A percentile compares a stretch with the other conserved stretches of the same genome.
Evolutionary conservation across 1,284 basidiomycete species (phyloP).

Genomic region (Papiliotrema laurentii): DNA sequence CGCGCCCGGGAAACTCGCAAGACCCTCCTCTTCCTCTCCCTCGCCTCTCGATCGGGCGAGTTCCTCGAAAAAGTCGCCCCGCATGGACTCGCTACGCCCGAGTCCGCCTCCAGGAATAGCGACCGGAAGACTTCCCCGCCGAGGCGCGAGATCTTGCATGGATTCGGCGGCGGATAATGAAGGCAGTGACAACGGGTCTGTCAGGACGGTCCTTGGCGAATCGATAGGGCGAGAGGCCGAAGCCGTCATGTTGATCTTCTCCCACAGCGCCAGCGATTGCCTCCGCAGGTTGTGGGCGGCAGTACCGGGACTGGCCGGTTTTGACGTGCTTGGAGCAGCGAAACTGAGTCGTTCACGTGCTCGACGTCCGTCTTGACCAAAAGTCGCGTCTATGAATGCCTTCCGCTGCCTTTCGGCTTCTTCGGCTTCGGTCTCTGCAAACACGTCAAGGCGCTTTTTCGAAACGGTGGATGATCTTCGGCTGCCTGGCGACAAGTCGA

Average conservation of each 20-base stretch:
- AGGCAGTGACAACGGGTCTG: too few relatives aligned
- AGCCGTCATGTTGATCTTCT: constrained; percentile 26
- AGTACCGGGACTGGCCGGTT: constrained; percentile 5
- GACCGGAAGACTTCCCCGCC: constrained; percentile 38
- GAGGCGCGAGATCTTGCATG: constrained; percentile 12
- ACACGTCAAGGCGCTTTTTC: constrained; percentile 18
- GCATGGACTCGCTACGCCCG: constrained; percentile 15
- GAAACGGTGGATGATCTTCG: constrained; percentile 4
- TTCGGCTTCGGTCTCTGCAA: constrained; percentile 38
- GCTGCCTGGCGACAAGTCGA: constrained; percentile 19
- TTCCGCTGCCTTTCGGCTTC: constrained; percentile 45
- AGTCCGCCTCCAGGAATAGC: constrained; percentile 30
- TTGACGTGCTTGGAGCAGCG: constrained; percentile 13
- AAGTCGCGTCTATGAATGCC: constrained; percentile 44
- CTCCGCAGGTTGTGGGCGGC: constrained; percentile 23
- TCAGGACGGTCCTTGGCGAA: constrained; percentile 7
- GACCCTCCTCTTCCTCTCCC: constrained; percentile 20
- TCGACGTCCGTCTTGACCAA: constrained; percentile 35
- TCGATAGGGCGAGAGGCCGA: constrained; percentile 6
- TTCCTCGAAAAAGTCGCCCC: constrained; percentile 11
- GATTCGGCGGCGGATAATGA: not conserved
- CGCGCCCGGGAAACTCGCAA: too few relatives aligned
- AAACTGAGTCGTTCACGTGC: constrained; percentile 40
- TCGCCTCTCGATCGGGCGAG: constrained; percentile 18
- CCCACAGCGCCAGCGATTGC: constrained; percentile 39